Base-by-base conservation (phyloP, 768 basidiomycete genomes). In the Leccinum pellstonianum region DNA sequence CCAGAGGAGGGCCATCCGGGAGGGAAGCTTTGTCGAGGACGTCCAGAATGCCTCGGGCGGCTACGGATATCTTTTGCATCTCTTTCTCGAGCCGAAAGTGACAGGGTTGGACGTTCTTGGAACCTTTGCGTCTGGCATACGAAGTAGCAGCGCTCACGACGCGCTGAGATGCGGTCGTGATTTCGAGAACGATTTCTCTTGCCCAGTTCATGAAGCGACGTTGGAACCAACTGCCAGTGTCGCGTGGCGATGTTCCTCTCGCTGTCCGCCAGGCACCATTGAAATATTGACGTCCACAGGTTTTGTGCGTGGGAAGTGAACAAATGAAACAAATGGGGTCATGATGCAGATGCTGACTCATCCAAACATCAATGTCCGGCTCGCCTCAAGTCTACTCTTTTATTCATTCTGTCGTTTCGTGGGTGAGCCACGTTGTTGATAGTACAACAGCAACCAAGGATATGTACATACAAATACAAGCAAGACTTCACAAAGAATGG, bases 1-100 rank as follows among this genome's bases (percentile, higher is more conserved):
- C 63, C 4, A 64, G 58, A 27, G 51, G 51, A 3, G 47, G 54
- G 4, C 48, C 47, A 15, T 50, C 31, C 10, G 25, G 53, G 21
- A 60, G 31, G 25, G 54, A 54, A 25, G 33, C 33, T 17, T 58
- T 46, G 25, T 10, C 23, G 25, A 63, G 61, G 4, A 63, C 19
- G 7, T 25, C 38, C 3, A 57, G 47, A 14, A 63, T 50, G 19
- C 52, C 47, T 9, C 35, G 5, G 0, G 52, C 56, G 4, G 53
- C 62, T 10, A 64, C 52, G n/a, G 19, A 51, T 37, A 63, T 55
- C 21, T 11, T 38, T 12, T 63, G 56, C 62, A 63, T 63, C 49
- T 63, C 62, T 38, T 55, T 58, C 43, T 63, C 62, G 10, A 63
- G 29, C 27, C 56, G 61, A 63, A 63, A 63, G 37, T 63, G 62